Evolutionary conservation across 345 rosid species (phyloP).

Genomic region (Euphorbia pulcherrima): DNA sequence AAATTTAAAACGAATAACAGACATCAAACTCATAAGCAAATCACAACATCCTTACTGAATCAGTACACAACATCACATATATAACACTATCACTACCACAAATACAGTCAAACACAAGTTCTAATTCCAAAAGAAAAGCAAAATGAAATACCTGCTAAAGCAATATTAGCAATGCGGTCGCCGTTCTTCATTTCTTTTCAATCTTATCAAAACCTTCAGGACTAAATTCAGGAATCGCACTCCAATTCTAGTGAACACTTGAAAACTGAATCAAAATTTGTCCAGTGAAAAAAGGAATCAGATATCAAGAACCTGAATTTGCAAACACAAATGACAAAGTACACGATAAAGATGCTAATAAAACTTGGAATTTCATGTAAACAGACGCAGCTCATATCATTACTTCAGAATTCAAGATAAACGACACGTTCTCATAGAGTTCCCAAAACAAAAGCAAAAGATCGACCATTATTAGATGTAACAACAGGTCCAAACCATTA

Average conservation of each 20-base stretch:
- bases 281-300: neutral
- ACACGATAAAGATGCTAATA: neutral
- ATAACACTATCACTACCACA: neutral
- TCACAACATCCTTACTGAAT: neutral
- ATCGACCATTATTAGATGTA: neutral
- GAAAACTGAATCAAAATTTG: neutral
- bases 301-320: neutral
- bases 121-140: no score
- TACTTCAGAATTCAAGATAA: neutral
- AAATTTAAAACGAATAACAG: neutral
- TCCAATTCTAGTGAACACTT: neutral
- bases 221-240: neutral
- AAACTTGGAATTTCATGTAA: neutral
- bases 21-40: neutral
- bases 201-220: neutral
- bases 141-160: constrained; percentile 62
- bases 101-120: no score
- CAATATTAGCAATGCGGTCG: constrained; percentile 71
- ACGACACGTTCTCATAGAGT: neutral
- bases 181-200: constrained; percentile 56
- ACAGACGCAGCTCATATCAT: neutral
- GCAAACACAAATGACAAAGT: neutral
- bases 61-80: neutral
- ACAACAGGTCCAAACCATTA: no score
- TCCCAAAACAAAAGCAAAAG: no score